Evolutionary conservation across 257 asterid species (phyloP).

Genomic region (Fraxinus excelsior): DNA sequence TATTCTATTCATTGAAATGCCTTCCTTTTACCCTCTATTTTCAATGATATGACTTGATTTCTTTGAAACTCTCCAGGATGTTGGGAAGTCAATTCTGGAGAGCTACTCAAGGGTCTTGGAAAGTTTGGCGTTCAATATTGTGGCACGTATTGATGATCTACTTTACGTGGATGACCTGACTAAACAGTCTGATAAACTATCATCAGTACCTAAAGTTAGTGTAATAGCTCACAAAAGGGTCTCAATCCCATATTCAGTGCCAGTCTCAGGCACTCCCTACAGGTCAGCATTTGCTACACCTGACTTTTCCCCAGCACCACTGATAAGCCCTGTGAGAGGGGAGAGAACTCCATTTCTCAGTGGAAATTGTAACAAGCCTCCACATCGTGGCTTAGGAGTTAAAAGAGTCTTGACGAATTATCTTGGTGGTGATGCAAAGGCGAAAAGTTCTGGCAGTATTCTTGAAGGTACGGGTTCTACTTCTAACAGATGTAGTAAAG

Average conservation of each 20-base stretch:
- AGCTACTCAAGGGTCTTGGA: slow-evolving; percentile 98
- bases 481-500: slow-evolving; percentile 40
- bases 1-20: neutral
- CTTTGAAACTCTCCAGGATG: slow-evolving; percentile 52
- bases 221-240: slow-evolving; percentile 53
- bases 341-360: slow-evolving; percentile 57
- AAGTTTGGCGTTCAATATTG: slow-evolving; percentile 79
- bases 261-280: slow-evolving; percentile 70
- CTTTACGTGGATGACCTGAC: slow-evolving; percentile 78
- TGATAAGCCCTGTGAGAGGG: slow-evolving; percentile 58
- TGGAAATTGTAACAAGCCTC: slow-evolving; percentile 43
- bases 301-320: slow-evolving; percentile 56
- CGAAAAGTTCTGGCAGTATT: slow-evolving; percentile 38
- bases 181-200: slow-evolving; percentile 54
- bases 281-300: slow-evolving; percentile 60
- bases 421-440: slow-evolving; percentile 63
- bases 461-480: slow-evolving; percentile 39
- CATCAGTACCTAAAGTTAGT: slow-evolving; percentile 39
- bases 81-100: slow-evolving; percentile 88
- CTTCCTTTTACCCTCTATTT: neutral
- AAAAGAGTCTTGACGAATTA: slow-evolving; percentile 70
- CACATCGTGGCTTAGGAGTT: slow-evolving; percentile 77
- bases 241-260: slow-evolving; percentile 49
- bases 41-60: slow-evolving; percentile 4
- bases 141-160: slow-evolving; percentile 80